A percentile compares a stretch with the other conserved stretches of the same genome.
Evolutionary conservation across 345 rosid species (phyloP).

Genomic region (Murraya koenigii): DNA sequence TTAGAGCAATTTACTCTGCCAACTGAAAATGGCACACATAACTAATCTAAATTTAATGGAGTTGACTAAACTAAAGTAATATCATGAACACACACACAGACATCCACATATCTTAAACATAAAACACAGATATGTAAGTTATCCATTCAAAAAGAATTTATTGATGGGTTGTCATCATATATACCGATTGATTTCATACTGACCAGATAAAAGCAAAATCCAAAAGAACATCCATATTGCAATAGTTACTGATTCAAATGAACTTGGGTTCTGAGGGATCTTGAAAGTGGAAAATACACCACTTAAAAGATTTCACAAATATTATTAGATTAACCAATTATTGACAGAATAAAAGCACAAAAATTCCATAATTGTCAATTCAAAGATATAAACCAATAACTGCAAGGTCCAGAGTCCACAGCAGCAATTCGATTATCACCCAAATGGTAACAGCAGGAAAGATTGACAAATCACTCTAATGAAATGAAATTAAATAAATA

Average conservation of each 20-base stretch:
- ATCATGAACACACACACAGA: neutral
- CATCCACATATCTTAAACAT: neutral
- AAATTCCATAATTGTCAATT: neutral
- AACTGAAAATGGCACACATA: neutral
- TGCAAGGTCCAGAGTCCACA: neutral
- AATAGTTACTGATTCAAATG: neutral
- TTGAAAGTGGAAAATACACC: neutral
- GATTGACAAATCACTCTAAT: constrained; percentile 11
- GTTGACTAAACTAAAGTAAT: neutral
- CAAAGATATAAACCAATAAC: neutral
- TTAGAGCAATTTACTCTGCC: neutral
- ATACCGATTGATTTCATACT: neutral
- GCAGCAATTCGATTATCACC: neutral
- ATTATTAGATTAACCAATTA: constrained; percentile 2
- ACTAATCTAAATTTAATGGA: neutral
- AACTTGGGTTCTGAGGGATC: neutral
- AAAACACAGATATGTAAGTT: neutral
- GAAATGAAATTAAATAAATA: neutral
- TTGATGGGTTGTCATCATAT: neutral
- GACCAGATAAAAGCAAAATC: neutral
- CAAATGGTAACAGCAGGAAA: neutral
- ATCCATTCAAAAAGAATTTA: neutral
- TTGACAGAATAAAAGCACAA: neutral
- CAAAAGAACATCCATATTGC: neutral
- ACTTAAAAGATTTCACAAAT: neutral